Conservation (phyloP, 257 asterid species). For the Capsicum pubescens region DNA sequence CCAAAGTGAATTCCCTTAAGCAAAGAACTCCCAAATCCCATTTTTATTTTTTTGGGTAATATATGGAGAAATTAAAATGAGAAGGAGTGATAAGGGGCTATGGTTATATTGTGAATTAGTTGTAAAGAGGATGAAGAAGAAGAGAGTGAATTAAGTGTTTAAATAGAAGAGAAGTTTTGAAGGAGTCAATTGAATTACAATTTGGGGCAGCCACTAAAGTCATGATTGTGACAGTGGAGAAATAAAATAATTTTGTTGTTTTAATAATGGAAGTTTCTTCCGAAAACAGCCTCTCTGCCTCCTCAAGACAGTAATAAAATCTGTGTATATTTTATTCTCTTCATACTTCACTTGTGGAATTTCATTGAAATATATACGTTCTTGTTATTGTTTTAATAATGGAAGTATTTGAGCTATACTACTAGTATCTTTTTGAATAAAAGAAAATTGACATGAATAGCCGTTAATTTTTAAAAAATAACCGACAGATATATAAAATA, state of each 20-base stretch:
- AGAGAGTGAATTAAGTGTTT: background rate
- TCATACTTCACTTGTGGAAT: background rate
- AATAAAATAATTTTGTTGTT: background rate
- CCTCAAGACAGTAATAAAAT: no score
- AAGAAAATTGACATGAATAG: background rate
- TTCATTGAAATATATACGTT: background rate
- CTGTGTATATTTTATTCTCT: no score
- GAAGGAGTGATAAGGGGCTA: background rate
- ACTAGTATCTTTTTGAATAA: background rate
- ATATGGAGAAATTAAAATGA: background rate
- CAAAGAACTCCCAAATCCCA: constrained; percentile 21
- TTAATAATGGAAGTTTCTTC: background rate
- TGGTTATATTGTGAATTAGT: background rate
- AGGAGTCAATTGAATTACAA: constrained; percentile 16
- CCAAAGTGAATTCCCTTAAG: constrained; percentile 18
- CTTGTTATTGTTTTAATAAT: background rate
- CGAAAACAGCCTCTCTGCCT: no score
- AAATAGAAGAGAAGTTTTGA: background rate
- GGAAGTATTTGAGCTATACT: background rate
- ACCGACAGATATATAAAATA: background rate
- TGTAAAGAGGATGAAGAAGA: constrained; percentile 6
- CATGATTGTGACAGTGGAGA: background rate
- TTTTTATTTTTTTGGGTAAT: background rate
- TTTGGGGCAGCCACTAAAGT: background rate
- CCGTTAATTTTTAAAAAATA: background rate